Evolutionary conservation across 2,329 filamentous ascomycete genomes (phyloP), one percentile per base, ranked within the genome.

Genomic region (Beauveria australis): DNA sequence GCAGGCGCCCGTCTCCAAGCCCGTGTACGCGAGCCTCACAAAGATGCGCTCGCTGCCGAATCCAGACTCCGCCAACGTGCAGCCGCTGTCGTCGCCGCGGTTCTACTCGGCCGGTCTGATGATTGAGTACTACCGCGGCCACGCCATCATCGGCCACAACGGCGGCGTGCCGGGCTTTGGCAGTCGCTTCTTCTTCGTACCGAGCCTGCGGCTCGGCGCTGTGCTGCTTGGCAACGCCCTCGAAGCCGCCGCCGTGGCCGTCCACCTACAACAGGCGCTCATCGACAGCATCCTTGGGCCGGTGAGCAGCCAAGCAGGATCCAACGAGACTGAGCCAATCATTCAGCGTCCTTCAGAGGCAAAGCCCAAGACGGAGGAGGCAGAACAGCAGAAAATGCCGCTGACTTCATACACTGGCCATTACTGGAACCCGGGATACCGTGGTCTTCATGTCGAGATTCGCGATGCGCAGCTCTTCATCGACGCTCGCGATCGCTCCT

Each of bases 221-320:
- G 60, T 61, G 24, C 28, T 61, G n/a, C 47, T 61, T n/a, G 54
- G 46, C 60, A 58, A 58, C 60, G 37, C 60, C 14, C 7, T 48
- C 33, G 37, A 41, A 33, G 46, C 51, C 24, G 49, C 43, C n/a
- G 9, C 10, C 26, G 22, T 30, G 8, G 59, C 59, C n/a, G 43
- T 41, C 26, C 43, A 37, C 19, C 30, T 61, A 24, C 43, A 54
- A 19, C 41, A 43, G 41, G 59, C 46, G 18, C 43, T 61, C 19
- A 19, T 61, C 6, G 52, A 61, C 26, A 18, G 33, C 41, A 22
- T 49, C 28, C 12, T 61, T 12, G 48, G 40, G 7, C 24, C 19
- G 2, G 18, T 14, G 19, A 12, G 12, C 19, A 22, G 18, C 18
- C 19, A 12, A 3, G 44, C 28, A 12, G 43, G 19, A 14, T 10